phyloP scores from a whole-genome alignment of 2,329 filamentous ascomycete genomes.

The Gaeumannomyces tritici region DNA sequence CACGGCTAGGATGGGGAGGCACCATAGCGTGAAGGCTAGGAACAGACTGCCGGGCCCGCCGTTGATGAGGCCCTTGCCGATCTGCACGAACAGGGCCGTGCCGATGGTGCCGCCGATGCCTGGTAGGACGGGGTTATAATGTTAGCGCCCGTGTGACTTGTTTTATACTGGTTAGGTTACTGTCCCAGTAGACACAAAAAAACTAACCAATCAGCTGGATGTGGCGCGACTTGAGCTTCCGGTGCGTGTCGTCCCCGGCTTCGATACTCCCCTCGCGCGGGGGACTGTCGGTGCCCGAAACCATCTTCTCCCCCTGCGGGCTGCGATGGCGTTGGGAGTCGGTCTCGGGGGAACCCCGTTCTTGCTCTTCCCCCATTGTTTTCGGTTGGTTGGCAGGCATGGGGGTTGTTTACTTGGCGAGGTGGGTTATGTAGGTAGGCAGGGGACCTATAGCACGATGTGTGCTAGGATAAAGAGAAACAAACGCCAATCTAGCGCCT shows the following conservation, averaged over 20 bases:
- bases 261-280: constrained; percentile 4
- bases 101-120: constrained; percentile 54
- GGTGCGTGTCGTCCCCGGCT: constrained; percentile 32
- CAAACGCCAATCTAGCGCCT: too few species aligned
- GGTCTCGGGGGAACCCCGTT: too few species aligned
- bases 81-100: constrained; percentile 50
- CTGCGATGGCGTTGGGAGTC: too few species aligned
- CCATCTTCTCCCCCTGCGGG: neutral
- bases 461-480: too few species aligned
- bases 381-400: neutral
- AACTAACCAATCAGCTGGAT: constrained; percentile 40
- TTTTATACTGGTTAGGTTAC: too few species aligned
- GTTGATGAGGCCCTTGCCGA: constrained; percentile 46
- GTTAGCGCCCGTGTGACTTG: too few species aligned
- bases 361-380: neutral
- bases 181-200: neutral
- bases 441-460: too few species aligned
- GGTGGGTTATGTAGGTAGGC: too few species aligned
- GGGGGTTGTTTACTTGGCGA: too few species aligned
- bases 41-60: constrained; percentile 51
- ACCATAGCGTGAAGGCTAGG: constrained; percentile 50
- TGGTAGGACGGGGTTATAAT: neutral
- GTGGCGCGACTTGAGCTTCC: constrained; percentile 44
- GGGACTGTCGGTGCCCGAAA: neutral
- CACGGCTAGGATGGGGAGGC: constrained; percentile 43